Evolutionary conservation across 2,329 filamentous ascomycete species (phyloP), one percentile per base, ranked within the genome.

Genomic region (Cladosporium sphaerospermum): DNA sequence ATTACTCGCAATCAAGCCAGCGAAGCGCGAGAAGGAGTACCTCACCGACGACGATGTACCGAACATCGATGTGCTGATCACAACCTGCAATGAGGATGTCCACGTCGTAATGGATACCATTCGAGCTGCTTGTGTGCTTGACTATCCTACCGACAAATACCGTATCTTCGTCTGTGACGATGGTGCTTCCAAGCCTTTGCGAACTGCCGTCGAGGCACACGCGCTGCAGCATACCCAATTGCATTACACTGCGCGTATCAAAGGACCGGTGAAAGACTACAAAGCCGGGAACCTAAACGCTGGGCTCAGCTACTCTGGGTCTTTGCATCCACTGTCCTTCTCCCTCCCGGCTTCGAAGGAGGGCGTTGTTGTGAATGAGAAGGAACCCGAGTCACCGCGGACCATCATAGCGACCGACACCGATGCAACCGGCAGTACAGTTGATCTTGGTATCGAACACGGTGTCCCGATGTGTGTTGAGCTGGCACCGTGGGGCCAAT

Each of bases 251-350:
- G 64, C 71, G 4, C 70, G 73, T 28, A 64, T 69, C 49, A 74
- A 75, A 67, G 52, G 36, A 59, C 46, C 64, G 62, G 39, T 66
- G 63, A 32, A 65, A 59, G 77, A 81, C 62, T 84, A 81, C 72
- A 85, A 85, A 70, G 80, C 82, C 1, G 81, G 82, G 47, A 85
- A 85, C 62, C 69, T 85, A 49, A 84, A 83, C 67, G 78, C 80
- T 53, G 82, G 79, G 33, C 56, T 61, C n/a, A 36, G 10, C 9
- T 52, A 57, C 39, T 51, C 48, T 3, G 48, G 39, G 28, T 43
- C 48, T 18, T 9, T 51, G 32, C 39, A 51, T 32, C 48, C 48
- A 4, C 18, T 51, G 9, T 43, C 48, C 4, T 51, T 51, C n/a
- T 51, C 48, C 31, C 37, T 40, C 32, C 52, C 39, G 2, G 33